phyloP scores from a whole-genome alignment of 768 basidiomycete species.

The Psilocybe subaeruginosa region DNA sequence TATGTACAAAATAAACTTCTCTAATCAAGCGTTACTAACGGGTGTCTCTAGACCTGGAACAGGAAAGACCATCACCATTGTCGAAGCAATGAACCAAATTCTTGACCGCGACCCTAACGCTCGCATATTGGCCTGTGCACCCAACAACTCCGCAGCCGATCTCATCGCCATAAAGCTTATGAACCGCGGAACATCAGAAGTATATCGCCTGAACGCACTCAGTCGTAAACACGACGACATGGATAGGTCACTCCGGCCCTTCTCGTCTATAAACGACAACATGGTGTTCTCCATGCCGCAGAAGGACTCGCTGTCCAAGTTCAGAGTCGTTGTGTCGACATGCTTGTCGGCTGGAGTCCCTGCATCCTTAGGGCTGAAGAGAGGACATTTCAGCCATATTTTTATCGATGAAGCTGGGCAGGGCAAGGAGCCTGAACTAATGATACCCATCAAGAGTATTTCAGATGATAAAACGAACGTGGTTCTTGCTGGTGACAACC shows the following conservation, averaged over 20 bases:
- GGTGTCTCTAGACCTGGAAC: slow-evolving; percentile 52
- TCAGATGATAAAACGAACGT: slow-evolving; percentile 50
- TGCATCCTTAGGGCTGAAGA: slow-evolving; percentile 46
- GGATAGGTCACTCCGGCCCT: slow-evolving; percentile 38
- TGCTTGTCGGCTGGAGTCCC: slow-evolving; percentile 57
- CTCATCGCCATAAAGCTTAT: slow-evolving; percentile 50
- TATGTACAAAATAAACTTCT: slow-evolving; percentile 32
- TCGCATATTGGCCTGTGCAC: slow-evolving; percentile 64
- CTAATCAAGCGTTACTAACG: not conserved
- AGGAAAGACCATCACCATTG: slow-evolving; percentile 68
- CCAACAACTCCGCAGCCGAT: slow-evolving; percentile 71
- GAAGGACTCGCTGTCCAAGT: slow-evolving; percentile 39
- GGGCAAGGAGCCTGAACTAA: slow-evolving; percentile 60
- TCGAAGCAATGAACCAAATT: slow-evolving; percentile 65
- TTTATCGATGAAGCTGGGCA: slow-evolving; percentile 72
- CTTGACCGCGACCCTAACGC: slow-evolving; percentile 41
- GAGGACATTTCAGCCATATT: slow-evolving; percentile 63
- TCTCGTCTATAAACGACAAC: slow-evolving; percentile 42
- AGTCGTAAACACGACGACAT: slow-evolving; percentile 41
- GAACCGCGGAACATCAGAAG: slow-evolving; percentile 32
- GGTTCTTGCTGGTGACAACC: slow-evolving; percentile 62
- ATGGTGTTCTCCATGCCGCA: slow-evolving; percentile 48
- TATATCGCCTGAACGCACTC: slow-evolving; percentile 60
- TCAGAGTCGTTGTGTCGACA: slow-evolving; percentile 58
- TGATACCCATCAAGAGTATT: slow-evolving; percentile 57